Evolutionary conservation across 306 rosid genomes (phyloP).

Genomic region (Trifolium fragiferum): DNA sequence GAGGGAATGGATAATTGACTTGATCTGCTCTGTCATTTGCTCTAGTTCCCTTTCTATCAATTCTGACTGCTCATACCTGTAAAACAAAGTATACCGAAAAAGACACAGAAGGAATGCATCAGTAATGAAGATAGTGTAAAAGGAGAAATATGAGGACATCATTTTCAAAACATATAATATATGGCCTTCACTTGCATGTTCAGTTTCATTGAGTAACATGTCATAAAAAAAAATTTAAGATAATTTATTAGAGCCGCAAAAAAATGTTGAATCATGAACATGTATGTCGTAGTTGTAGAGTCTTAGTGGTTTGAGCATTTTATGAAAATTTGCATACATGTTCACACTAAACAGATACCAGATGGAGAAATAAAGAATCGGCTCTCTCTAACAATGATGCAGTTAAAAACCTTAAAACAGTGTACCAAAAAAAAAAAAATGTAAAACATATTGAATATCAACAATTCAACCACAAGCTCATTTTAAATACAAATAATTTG

Average conservation of each 20-base stretch:
- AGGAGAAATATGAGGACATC: conserved; percentile 5
- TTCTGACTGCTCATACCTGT: conserved; percentile 95
- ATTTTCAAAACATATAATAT: conserved; percentile 1
- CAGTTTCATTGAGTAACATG: neutral
- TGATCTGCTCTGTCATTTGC: conserved; percentile 95
- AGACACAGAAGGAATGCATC: conserved; percentile 9
- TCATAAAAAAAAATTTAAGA: neutral
- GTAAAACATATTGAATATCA: neutral
- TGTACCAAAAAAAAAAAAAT: too few relatives aligned
- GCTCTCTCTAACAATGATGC: neutral
- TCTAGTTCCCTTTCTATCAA: conserved; percentile 87
- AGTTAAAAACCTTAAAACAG: neutral
- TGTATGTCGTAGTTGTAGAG: neutral
- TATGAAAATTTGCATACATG: conserved; percentile 26
- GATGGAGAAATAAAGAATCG: conserved; percentile 1
- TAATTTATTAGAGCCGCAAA: neutral
- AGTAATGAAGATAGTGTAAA: conserved; percentile 4
- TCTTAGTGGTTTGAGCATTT: neutral
- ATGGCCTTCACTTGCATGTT: conserved; percentile 5
- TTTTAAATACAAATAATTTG: neutral
- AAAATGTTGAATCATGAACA: neutral
- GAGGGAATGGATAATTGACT: conserved; percentile 81
- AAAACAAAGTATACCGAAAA: conserved; percentile 12
- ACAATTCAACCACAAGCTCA: conserved; percentile 14
- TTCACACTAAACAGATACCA: neutral